These are phyloP conservation scores for Hemisphaericaspora xylofermentans DNA, from an alignment of 1,139 yeast genomes.

Conservation along the genomic window DNA sequence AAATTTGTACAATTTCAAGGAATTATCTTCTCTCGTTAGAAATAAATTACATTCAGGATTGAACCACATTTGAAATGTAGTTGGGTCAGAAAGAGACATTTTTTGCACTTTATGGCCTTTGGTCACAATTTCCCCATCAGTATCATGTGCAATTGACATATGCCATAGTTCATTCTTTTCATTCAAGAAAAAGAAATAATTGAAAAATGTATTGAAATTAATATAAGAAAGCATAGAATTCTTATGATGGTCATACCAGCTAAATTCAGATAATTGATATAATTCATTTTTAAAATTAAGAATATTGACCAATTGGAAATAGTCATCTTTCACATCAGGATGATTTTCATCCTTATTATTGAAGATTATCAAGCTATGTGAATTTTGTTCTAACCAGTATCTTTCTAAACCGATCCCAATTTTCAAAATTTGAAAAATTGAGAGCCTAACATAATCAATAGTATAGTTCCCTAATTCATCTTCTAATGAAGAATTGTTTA, in stretches of 20 bases:
- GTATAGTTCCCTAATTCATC: constrained; percentile 30
- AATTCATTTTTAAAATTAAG: constrained; percentile 32
- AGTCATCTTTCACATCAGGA: constrained; percentile 12
- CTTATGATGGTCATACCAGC: constrained; percentile 26
- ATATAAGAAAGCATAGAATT: constrained; percentile 22
- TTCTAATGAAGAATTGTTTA: constrained; percentile 29
- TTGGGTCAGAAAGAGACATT: constrained; percentile 1
- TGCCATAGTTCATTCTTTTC: constrained; percentile 31
- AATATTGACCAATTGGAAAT: constrained; percentile 37
- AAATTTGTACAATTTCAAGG: constrained; percentile 17
- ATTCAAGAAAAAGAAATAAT: constrained; percentile 34
- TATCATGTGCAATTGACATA: constrained; percentile 18
- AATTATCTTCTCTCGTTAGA: constrained; percentile 15
- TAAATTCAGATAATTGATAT: constrained; percentile 26
- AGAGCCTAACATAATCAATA: constrained; percentile 30
- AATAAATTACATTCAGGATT: constrained; percentile 30
- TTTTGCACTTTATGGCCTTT: constrained; percentile 13
- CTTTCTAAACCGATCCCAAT: constrained; percentile 33
- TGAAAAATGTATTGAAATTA: constrained; percentile 25
- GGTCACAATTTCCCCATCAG: constrained; percentile 15
- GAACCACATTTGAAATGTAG: constrained; percentile 15
- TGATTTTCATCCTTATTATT: constrained; percentile 19
- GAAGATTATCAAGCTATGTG: constrained; percentile 37
- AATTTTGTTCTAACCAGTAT: constrained; percentile 41
- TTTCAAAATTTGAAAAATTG: constrained; percentile 36